Evolutionary conservation across 2,329 filamentous ascomycete species (phyloP).

Genomic region (Ophiostoma triangulosporum): DNA sequence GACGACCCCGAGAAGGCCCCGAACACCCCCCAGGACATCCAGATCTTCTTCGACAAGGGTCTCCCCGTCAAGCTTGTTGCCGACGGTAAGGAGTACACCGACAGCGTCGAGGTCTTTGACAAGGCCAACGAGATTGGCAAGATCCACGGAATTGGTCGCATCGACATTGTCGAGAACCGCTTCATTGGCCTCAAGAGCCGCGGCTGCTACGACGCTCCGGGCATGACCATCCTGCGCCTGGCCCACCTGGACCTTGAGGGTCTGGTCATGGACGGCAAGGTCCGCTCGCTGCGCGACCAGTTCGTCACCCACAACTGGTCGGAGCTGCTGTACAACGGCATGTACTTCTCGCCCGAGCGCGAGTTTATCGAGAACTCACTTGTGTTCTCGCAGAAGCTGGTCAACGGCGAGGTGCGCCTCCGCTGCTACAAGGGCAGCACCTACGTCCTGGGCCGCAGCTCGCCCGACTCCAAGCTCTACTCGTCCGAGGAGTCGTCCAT

Average conservation of each 20-base stretch:
- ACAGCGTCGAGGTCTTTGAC: slow-evolving; percentile 59
- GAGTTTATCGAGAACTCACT: slow-evolving; percentile 53
- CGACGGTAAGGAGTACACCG: slow-evolving; percentile 49
- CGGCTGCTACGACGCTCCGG: slow-evolving; percentile 65
- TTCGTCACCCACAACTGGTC: slow-evolving; percentile 40
- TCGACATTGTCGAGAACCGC: slow-evolving; percentile 74
- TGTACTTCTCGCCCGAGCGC: slow-evolving; percentile 37
- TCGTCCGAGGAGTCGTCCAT: slow-evolving; percentile 34
- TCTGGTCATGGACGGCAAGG: slow-evolving; percentile 41
- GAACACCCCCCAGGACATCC: slow-evolving; percentile 57
- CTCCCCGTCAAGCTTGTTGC: slow-evolving; percentile 46
- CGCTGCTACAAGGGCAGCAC: slow-evolving; percentile 28
- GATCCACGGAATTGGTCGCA: slow-evolving; percentile 61
- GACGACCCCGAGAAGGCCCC: slow-evolving; percentile 56
- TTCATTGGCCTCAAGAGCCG: slow-evolving; percentile 61
- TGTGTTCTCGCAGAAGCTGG: slow-evolving; percentile 42
- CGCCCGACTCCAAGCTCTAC: slow-evolving; percentile 36
- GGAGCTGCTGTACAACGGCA: slow-evolving; percentile 29
- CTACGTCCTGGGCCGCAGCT: slow-evolving; percentile 33
- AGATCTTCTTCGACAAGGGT: slow-evolving; percentile 59
- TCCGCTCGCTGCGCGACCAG: slow-evolving; percentile 44
- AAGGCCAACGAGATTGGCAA: slow-evolving; percentile 58
- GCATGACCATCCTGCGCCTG: slow-evolving; percentile 28
- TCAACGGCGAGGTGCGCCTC: slow-evolving; percentile 26
- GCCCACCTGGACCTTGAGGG: slow-evolving; percentile 35